Evolutionary conservation across 345 rosid species (phyloP).

Genomic region (Carallia pectinifolia): DNA sequence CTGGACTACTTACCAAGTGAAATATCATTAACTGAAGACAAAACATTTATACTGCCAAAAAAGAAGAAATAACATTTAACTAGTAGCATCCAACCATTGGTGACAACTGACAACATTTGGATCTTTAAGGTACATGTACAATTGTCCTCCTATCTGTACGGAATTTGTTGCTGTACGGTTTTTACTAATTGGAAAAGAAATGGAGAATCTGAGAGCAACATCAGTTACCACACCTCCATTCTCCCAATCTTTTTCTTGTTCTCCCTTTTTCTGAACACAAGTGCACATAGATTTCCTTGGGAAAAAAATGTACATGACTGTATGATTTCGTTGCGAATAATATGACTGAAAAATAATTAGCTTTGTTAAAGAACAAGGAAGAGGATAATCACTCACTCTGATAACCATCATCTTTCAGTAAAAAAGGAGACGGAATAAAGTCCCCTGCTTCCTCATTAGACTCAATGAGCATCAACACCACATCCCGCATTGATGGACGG

Average conservation of each 20-base stretch:
- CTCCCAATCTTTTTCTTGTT: too few relatives aligned
- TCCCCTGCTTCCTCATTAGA: constrained; percentile 25
- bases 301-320: constrained; percentile 11
- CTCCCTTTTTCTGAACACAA: too few relatives aligned
- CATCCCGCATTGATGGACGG: constrained; percentile 39
- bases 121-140: constrained; percentile 15
- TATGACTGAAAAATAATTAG: constrained; percentile 19
- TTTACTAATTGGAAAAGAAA: background rate
- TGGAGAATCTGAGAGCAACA: constrained; percentile 3
- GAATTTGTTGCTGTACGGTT: constrained; percentile 9
- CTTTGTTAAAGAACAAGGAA: constrained; percentile 16
- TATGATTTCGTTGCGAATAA: constrained; percentile 14
- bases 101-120: background rate
- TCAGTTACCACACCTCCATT: too few relatives aligned
- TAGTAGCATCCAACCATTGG: background rate
- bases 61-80: background rate
- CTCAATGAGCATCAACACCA: constrained; percentile 33
- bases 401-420: constrained; percentile 24
- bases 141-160: constrained; percentile 29
- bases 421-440: constrained; percentile 18
- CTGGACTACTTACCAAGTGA: background rate
- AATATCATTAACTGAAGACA: background rate
- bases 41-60: background rate
- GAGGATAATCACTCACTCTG: constrained; percentile 19
- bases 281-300: background rate